Conservation (phyloP, 2,329 filamentous ascomycete genomes). For the Juglanconis sp. region DNA sequence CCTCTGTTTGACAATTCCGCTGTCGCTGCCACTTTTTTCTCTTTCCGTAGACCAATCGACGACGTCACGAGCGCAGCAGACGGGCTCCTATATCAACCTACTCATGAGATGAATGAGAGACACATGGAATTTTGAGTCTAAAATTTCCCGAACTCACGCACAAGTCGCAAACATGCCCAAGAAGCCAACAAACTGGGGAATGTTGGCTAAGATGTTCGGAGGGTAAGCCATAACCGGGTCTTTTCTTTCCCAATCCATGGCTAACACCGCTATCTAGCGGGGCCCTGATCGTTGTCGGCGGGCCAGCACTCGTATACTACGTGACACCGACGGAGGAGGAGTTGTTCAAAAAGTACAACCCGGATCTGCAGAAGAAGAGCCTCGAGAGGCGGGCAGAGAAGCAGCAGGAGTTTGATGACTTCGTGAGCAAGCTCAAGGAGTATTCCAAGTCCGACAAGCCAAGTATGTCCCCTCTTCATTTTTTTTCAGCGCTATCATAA, state of each 20-base stretch:
- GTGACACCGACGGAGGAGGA: slow-evolving; percentile 85
- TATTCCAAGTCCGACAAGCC: slow-evolving; percentile 89
- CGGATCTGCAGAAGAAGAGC: slow-evolving; percentile 85
- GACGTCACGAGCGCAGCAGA: not conserved
- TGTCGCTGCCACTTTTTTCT: not conserved
- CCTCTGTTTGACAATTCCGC: not conserved
- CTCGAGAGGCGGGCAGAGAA: slow-evolving; percentile 73
- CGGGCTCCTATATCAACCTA: not conserved
- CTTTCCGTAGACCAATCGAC: not conserved
- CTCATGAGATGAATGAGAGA: not conserved
- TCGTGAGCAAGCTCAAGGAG: slow-evolving; percentile 78
- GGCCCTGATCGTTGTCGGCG: slow-evolving; percentile 70
- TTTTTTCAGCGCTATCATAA: not conserved
- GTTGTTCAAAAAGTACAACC: slow-evolving; percentile 87
- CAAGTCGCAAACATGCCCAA: slow-evolving; percentile 34
- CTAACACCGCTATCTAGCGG: slow-evolving; percentile 51
- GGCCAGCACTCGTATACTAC: slow-evolving; percentile 78
- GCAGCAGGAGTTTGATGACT: slow-evolving; percentile 85
- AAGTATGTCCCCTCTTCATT: slow-evolving; percentile 55
- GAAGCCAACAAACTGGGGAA: slow-evolving; percentile 51
- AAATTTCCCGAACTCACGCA: too few relatives aligned
- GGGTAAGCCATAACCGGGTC: slow-evolving; percentile 49
- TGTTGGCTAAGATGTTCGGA: slow-evolving; percentile 67
- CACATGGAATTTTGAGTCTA: not conserved
- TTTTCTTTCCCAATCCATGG: slow-evolving; percentile 11